Base-by-base conservation (phyloP, 2,329 filamentous ascomycete genomes). In the Bipolaris bicolor region DNA sequence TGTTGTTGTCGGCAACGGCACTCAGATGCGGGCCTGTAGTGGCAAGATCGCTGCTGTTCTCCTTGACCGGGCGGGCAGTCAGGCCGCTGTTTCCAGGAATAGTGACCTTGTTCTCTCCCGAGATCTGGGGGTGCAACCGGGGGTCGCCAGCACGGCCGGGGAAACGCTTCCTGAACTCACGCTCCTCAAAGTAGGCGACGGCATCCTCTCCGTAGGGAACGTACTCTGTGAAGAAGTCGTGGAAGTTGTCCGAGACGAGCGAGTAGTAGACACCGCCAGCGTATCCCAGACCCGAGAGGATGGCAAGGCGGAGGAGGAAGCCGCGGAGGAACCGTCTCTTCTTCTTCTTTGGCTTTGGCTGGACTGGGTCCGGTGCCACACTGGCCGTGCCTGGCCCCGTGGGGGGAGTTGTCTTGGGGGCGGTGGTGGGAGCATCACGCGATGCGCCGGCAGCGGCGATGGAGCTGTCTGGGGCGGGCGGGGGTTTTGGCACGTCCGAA, bases 151-250 rank as follows among this genome's bases (percentile, higher is more conserved):
- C 70, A 41, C 83, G 81, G 22, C 73, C 74, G 2, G 74, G 87
- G 81, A 97, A 97, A 56, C 91, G 88, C 78, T 90, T 92, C 74
- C 90, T 87, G 81, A 97, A 97, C 72, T 97, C 92, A 66, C 90
- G 86, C 80, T 99, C 95, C 79, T 99, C 95, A 50, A 99, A 88
- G 80, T 96, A 98, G 24, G 96, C 86, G 44, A 99, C 94, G 16
- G 90, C 90, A 75, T 97, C 91, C 80, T 99, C 95, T 70, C 93
- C 95, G 67, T 90, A 97, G 20, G 95, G 95, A 16, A 99, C 80
- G 77, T 94, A 99, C 80, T 97, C 93, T 70, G 93, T 98, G 80
- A 99, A 99, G 82, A 97, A 95, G 78, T 99, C 95, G 80, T 99
- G 94, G 85, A 98, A 99, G 80, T 92, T 97, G 82, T 99, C 95